Base-by-base conservation (phyloP, 1,284 basidiomycete species). In the Marasmius fiardii region DNA sequence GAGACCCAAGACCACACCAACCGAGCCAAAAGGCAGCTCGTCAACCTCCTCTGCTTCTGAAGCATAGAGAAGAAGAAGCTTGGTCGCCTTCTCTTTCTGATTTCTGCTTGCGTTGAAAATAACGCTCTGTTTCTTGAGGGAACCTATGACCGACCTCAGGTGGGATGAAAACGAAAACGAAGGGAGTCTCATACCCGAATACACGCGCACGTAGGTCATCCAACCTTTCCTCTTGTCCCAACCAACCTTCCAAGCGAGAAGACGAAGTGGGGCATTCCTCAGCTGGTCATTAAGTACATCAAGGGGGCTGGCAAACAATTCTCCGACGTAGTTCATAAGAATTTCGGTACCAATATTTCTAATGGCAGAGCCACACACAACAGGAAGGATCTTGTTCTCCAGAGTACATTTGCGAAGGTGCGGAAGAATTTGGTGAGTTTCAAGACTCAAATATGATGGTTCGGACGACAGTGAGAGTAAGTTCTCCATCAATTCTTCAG, bases 181-280 rank as follows among this genome's bases (percentile, higher is more conserved):
- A 20, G 12, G 16, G 33, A 44, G 37, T 20, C 1, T 64, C 74
- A 60, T 67, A 86, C 92, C 92, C 54, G 92, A 92, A 67, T 95
- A 95, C 21, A 95, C 82, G 23, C 93, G 79, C 34, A 95, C 86
- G 66, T 93, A 95, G 0, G 93, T 95, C 85, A 94, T 92, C 84
- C 93, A 95, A 14, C 93, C 93, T 60, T 80, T 82, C 58, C 82
- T 82, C 60, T 85, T 86, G 67, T 95, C 91, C 88, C 90, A 94
- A 23, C 78, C 79, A 18, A 95, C 92, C 67, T 95, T 95, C 90
- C 93, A 95, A 0, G 91, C 93, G 21, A 95, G 74, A 61, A 87
- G 69, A 26, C 81, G 82, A 20, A 88, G 66, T 0, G 84, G 81
- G 1, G 76, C 67, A 58, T 81, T 81, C 34, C 70, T 64, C 11